A percentile compares a stretch with the other conserved stretches of the same genome.
Conservation (phyloP, 345 rosid species). For the Zanthoxylum bungeanum region DNA sequence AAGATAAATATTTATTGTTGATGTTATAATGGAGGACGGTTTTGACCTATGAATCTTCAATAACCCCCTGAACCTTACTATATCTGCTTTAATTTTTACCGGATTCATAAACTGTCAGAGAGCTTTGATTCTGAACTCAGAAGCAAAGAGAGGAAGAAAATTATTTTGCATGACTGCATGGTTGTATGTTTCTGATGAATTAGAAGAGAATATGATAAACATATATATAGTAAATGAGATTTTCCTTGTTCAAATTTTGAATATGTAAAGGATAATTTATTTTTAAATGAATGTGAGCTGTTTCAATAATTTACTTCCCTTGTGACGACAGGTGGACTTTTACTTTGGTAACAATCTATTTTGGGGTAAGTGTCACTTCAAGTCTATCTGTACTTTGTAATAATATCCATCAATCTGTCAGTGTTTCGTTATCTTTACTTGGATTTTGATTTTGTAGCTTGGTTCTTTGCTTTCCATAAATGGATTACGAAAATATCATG, state of each 20-base stretch:
- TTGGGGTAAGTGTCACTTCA: slow-evolving; percentile 57
- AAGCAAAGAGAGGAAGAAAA: not conserved
- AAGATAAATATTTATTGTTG: not conserved
- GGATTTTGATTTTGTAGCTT: slow-evolving; percentile 43
- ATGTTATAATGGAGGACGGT: no score
- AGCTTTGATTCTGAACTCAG: not conserved
- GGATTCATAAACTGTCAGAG: not conserved
- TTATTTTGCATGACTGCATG: not conserved
- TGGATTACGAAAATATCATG: no score
- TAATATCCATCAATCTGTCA: not conserved
- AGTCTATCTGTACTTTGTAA: not conserved
- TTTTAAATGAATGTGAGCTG: no score
- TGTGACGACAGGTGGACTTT: slow-evolving; percentile 86
- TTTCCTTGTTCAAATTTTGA: no score
- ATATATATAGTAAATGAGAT: no score
- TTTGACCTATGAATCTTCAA: no score
- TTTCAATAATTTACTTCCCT: slow-evolving; percentile 10
- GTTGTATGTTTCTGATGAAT: slow-evolving; percentile 11
- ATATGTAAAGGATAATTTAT: no score
- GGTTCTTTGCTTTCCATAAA: slow-evolving; percentile 64
- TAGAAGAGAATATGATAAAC: no score
- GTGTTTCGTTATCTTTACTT: slow-evolving; percentile 3
- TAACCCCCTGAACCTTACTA: no score
- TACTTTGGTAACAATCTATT: slow-evolving; percentile 74
- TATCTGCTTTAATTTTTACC: no score